These are phyloP conservation scores for Talaromyces verruculosus DNA, from an alignment of 2,329 filamentous ascomycete species.

Conservation along the genomic window DNA sequence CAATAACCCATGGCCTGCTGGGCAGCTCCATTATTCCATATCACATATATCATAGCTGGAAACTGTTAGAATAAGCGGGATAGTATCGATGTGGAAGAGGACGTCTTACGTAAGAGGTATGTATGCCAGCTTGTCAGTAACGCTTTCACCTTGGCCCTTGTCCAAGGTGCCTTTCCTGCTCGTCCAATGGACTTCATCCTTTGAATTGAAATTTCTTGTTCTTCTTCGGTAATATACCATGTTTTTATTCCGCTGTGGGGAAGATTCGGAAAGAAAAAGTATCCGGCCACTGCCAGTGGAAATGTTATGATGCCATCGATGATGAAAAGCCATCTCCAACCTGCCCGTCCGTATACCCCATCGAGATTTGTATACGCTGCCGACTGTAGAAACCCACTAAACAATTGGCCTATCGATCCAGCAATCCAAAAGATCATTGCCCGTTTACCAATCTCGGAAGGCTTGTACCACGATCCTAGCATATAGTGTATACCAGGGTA, in stretches of 20 bases:
- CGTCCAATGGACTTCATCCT: slow-evolving; percentile 40
- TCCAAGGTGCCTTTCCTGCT: slow-evolving; percentile 40
- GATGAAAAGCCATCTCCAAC: slow-evolving; percentile 43
- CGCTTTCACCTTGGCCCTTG: slow-evolving; percentile 33
- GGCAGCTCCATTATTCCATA: slow-evolving; percentile 42
- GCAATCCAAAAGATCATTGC: slow-evolving; percentile 38
- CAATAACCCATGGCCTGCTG: slow-evolving; percentile 46
- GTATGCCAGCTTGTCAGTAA: slow-evolving; percentile 44
- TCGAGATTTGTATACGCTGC: slow-evolving; percentile 35
- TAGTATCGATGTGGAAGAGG: not conserved
- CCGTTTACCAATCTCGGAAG: slow-evolving; percentile 40
- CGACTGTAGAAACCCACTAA: slow-evolving; percentile 39
- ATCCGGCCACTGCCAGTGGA: slow-evolving; percentile 14
- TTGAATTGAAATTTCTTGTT: slow-evolving; percentile 23
- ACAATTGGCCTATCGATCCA: slow-evolving; percentile 37
- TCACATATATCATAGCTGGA: slow-evolving; percentile 37
- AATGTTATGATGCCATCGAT: slow-evolving; percentile 17
- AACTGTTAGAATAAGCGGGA: not conserved
- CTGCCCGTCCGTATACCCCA: slow-evolving; percentile 30
- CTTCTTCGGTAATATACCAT: slow-evolving; percentile 11
- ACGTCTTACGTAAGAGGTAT: slow-evolving; percentile 37
- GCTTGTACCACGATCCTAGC: slow-evolving; percentile 47
- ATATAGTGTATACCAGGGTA: slow-evolving; percentile 42
- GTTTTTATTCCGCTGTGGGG: slow-evolving; percentile 17
- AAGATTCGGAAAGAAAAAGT: slow-evolving; percentile 16